Percentiles rank a stretch among this genome's conserved stretches.
Evolutionary conservation across 441 rosid genomes (phyloP).

Genomic region (Gossypium davidsonii): DNA sequence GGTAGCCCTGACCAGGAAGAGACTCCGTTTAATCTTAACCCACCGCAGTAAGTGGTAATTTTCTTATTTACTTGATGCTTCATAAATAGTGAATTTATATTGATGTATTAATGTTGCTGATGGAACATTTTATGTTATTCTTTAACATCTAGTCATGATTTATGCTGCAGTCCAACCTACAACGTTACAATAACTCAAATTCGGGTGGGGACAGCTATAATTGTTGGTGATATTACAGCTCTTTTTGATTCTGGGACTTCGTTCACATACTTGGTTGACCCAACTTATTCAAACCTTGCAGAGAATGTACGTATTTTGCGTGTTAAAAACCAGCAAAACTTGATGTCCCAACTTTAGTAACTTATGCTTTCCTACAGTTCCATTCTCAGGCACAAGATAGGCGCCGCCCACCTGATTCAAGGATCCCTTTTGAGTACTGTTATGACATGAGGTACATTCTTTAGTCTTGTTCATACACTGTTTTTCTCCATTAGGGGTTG

Average conservation of each 20-base stretch:
- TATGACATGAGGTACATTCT: constrained; percentile 48
- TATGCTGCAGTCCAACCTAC: constrained; percentile 47
- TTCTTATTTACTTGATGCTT: constrained; percentile 25
- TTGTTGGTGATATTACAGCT: constrained; percentile 41
- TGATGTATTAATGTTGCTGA: background rate
- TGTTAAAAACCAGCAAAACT: background rate
- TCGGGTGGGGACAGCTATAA: constrained; percentile 40
- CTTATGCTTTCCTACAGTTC: constrained; percentile 35
- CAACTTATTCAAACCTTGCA: constrained; percentile 37
- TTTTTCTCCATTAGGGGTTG: background rate
- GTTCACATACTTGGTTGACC: constrained; percentile 55
- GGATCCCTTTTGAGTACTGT: constrained; percentile 57
- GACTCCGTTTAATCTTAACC: constrained; percentile 52
- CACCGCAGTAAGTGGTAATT: constrained; percentile 47
- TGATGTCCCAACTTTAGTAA: background rate
- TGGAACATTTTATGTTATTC: constrained; percentile 10
- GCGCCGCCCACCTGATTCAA: constrained; percentile 39
- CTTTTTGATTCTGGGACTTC: constrained; percentile 63
- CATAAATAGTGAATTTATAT: constrained; percentile 3
- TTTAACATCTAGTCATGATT: constrained; percentile 4
- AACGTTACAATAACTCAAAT: constrained; percentile 46
- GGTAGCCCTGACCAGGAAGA: constrained; percentile 33
- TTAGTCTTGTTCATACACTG: constrained; percentile 5
- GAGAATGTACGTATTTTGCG: constrained; percentile 37
- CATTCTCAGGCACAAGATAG: constrained; percentile 49